These are phyloP conservation scores for Fistulina hepatica DNA, from an alignment of 1,284 basidiomycete species.

Conservation along the genomic window DNA sequence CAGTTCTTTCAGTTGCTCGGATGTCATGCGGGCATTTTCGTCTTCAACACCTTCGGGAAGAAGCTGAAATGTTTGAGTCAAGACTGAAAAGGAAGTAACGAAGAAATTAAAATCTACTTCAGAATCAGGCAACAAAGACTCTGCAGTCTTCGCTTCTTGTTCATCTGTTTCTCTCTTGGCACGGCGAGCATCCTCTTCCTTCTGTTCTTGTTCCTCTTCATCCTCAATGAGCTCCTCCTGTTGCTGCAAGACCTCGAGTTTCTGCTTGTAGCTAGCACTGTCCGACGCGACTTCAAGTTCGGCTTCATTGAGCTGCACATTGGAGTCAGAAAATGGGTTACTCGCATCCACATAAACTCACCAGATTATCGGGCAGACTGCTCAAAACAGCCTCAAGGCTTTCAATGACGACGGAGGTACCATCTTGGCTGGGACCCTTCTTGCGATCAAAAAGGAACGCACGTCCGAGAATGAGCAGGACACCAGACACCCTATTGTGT, in stretches of 20 bases:
- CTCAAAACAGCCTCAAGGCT: constrained; percentile 87
- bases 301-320: constrained; percentile 79
- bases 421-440: constrained; percentile 62
- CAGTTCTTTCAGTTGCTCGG: constrained; percentile 91
- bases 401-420: constrained; percentile 64
- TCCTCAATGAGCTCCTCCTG: constrained; percentile 99
- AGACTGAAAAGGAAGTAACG: background rate
- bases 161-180: constrained; percentile 74
- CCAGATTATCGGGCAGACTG: constrained; percentile 90
- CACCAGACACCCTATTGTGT: constrained; percentile 83
- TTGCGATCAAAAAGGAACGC: constrained; percentile 91
- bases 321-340: constrained; percentile 9
- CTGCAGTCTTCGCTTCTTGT: constrained; percentile 61
- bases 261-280: constrained; percentile 93
- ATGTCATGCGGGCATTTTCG: constrained; percentile 87
- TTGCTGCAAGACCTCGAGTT: constrained; percentile 93
- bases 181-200: constrained; percentile 86
- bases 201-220: constrained; percentile 95
- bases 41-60: constrained; percentile 43
- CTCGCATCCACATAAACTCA: constrained; percentile 27
- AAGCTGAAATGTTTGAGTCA: constrained; percentile 22
- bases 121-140: constrained; percentile 69
- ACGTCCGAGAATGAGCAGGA: constrained; percentile 83
- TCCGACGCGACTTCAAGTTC: constrained; percentile 93
- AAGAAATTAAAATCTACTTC: constrained; percentile 38